phyloP scores from a whole-genome alignment of 352 stramenopile genomes.

The Pythium sukuiense region DNA sequence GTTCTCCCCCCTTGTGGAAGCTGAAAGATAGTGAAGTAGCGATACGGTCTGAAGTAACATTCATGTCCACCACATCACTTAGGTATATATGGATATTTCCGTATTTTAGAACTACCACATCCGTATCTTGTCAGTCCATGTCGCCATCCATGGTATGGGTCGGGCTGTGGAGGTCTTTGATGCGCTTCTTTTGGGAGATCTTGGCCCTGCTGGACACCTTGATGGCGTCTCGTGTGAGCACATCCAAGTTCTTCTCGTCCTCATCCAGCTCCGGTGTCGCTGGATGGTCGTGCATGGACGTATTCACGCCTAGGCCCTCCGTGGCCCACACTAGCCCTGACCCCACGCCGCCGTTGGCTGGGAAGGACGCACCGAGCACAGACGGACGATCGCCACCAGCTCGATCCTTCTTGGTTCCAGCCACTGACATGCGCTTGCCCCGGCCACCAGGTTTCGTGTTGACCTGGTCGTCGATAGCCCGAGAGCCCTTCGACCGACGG shows the following conservation, averaged over 20 bases:
- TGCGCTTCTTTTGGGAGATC: conserved; percentile 53
- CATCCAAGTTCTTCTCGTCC: conserved; percentile 38
- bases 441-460: conserved; percentile 7
- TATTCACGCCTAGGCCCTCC: conserved; percentile 3
- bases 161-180: conserved; percentile 12
- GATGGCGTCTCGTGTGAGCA: conserved; percentile 61
- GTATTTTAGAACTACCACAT: background rate
- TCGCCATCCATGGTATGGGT: conserved; percentile 7
- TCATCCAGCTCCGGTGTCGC: conserved; percentile 34
- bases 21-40: conserved; percentile 34
- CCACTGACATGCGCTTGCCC: conserved; percentile 4
- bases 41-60: conserved; percentile 16
- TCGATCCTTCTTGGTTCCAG: conserved; percentile 13
- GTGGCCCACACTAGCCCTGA: background rate
- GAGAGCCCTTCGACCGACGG: conserved; percentile 15
- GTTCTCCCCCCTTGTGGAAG: conserved; percentile 9
- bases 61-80: conserved; percentile 16
- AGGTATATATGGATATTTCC: background rate
- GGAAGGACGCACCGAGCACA: conserved; percentile 6
- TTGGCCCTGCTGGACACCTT: conserved; percentile 66
- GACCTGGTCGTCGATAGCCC: conserved; percentile 9
- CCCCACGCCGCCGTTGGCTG: too few relatives aligned
- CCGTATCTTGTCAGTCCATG: conserved; percentile 6
- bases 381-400: conserved; percentile 10
- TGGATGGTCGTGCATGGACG: conserved; percentile 21